Base-by-base conservation (phyloP, 2,329 filamentous ascomycete species). In the Monilinia fructicola region DNA sequence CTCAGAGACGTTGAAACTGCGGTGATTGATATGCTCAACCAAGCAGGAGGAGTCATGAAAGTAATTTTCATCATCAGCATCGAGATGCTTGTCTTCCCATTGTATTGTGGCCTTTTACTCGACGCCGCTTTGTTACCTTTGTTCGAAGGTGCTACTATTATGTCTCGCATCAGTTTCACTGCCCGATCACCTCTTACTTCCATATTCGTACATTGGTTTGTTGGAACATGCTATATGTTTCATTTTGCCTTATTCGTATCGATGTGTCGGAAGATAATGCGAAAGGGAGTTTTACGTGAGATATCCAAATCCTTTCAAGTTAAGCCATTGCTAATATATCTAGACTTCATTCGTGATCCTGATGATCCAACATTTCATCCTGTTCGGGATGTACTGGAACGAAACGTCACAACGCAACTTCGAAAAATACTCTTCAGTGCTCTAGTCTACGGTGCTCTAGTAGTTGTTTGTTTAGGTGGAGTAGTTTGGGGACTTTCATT, bases 191-290 rank as follows among this genome's bases (percentile, higher is more conserved):
- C 95, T 0, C 84, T 94, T 71, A 97, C 93, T 0, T 97, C 94
- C 18, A 87, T 96, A 18, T 99, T 99, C 77, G 90, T 98, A 63
- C 95, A 99, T 77, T 99, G 95, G 95, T 99, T 99, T 75, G 90
- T 97, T 66, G 95, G 95, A 59, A 99, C 95, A 4, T 96, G 93
- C 70, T 99, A 99, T 78, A 99, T 99, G 96, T 99, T 99, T 80
- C 95, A 99, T 77, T 99, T 99, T 77, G 95, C 95, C 6, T 85
- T 99, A 3, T 99, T 99, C 76, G 95, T 99, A 23, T 96, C 93
- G 66, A 98, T 99, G 93, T 99, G 95, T 78, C 89, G 95, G 69
- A 97, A 97, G 80, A 97, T 98, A 67, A 91, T 99, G 89, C 89
- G 95, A 70, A 92, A 88, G 72, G 95, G 95, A 62, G 95, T 99